Evolutionary conservation across 257 asterid genomes (phyloP).

Genomic region (Perilla frutescens): DNA sequence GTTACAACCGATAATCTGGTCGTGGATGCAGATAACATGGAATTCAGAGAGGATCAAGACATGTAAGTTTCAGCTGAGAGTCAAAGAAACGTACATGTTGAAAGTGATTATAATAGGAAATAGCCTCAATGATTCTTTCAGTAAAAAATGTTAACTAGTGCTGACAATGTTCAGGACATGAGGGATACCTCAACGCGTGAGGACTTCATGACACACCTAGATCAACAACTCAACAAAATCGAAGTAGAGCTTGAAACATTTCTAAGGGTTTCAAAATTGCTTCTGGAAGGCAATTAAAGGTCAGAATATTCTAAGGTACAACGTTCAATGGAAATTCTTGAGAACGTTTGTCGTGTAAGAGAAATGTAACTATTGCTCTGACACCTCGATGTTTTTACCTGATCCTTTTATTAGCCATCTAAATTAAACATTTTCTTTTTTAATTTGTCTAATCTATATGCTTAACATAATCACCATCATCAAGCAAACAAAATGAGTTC

Average conservation of each 20-base stretch:
- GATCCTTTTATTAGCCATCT: background rate
- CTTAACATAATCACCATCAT: constrained; percentile 56
- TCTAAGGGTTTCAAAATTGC: constrained; percentile 58
- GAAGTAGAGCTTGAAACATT: constrained; percentile 73
- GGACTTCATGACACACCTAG: constrained; percentile 66
- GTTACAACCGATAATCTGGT: constrained; percentile 41
- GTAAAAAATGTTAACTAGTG: constrained; percentile 31
- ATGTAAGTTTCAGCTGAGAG: constrained; percentile 36
- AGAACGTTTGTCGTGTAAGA: constrained; percentile 57
- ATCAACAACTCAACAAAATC: constrained; percentile 64
- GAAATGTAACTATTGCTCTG: constrained; percentile 59
- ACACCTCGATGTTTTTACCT: constrained; percentile 11
- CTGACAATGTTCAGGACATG: constrained; percentile 32
- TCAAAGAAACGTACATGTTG: constrained; percentile 31
- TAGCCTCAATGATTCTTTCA: constrained; percentile 34
- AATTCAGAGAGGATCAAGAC: constrained; percentile 41
- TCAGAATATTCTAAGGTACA: constrained; percentile 58
- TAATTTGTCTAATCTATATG: constrained; percentile 25
- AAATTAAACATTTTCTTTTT: no score
- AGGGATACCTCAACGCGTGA: constrained; percentile 56
- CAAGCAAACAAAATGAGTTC: constrained; percentile 44
- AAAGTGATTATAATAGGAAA: constrained; percentile 39
- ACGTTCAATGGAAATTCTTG: constrained; percentile 61
- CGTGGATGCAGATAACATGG: constrained; percentile 32
- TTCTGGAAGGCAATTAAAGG: constrained; percentile 58